Percentiles rank a stretch among this genome's conserved stretches.
phyloP scores from a whole-genome alignment of 2,329 filamentous ascomycete species.

The Ophiostoma perfectum region DNA sequence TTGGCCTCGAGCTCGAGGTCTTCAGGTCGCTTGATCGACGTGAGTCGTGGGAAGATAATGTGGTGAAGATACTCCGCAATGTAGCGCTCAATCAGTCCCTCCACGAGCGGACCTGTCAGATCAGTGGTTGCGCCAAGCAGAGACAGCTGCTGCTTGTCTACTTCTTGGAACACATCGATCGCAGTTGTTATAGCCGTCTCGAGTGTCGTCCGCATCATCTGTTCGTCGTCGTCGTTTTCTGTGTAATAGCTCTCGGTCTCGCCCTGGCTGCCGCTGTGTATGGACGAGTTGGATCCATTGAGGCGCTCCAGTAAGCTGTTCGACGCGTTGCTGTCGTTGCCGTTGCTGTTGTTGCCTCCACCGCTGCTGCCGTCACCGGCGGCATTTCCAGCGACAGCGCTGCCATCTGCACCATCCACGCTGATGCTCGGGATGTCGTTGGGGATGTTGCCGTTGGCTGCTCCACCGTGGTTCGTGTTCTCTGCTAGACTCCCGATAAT shows the following conservation, averaged over 20 bases:
- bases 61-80: conserved; percentile 90
- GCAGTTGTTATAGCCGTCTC: conserved; percentile 90
- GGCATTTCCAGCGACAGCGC: background rate
- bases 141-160: conserved; percentile 93
- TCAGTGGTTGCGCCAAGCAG: conserved; percentile 88
- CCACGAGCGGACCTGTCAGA: conserved; percentile 83
- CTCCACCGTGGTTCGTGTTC: background rate
- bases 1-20: conserved; percentile 84
- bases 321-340: background rate
- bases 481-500: background rate
- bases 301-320: background rate
- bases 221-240: conserved; percentile 80
- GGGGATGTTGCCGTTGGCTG: background rate
- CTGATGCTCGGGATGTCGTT: background rate
- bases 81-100: conserved; percentile 91
- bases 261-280: conserved; percentile 27
- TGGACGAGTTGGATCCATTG: conserved; percentile 15
- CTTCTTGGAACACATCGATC: conserved; percentile 91
- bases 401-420: background rate
- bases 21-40: conserved; percentile 69
- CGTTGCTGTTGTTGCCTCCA: background rate
- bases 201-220: conserved; percentile 78
- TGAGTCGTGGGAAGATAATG: conserved; percentile 77
- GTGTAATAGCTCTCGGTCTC: conserved; percentile 61
- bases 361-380: background rate